A percentile compares a stretch with the other conserved stretches of the same genome.
phyloP scores from a whole-genome alignment of 805 yeast genomes.

The Nakazawaea siamensis region DNA sequence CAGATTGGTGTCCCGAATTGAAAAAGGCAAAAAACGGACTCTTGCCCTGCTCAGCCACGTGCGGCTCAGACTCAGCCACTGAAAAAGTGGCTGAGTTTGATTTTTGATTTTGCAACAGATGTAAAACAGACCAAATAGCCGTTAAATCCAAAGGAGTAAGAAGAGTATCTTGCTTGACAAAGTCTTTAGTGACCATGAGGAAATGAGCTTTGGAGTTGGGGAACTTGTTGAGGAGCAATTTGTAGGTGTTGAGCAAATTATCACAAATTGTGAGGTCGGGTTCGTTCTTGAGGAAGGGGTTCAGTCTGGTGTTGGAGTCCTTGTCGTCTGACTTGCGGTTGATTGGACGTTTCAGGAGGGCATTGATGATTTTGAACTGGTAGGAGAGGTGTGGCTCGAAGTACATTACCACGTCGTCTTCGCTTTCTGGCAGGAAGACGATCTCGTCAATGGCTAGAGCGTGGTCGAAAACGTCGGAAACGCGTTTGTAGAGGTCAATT shows the following conservation, averaged over 20 bases:
- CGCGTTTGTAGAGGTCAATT: not conserved
- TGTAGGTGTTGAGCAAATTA: slow-evolving; percentile 42
- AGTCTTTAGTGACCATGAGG: slow-evolving; percentile 68
- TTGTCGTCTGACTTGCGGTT: slow-evolving; percentile 16
- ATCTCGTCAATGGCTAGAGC: slow-evolving; percentile 4
- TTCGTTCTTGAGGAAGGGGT: slow-evolving; percentile 81
- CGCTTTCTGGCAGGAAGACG: not conserved
- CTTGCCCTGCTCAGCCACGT: too few relatives aligned
- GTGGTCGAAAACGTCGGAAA: slow-evolving; percentile 1
- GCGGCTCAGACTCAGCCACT: too few relatives aligned
- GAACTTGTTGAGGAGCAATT: slow-evolving; percentile 75
- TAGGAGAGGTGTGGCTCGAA: slow-evolving; percentile 10
- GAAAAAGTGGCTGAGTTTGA: too few relatives aligned
- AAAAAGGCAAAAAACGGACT: slow-evolving; percentile 65
- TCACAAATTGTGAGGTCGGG: slow-evolving; percentile 59
- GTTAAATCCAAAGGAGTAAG: slow-evolving; percentile 62
- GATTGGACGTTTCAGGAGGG: slow-evolving; percentile 24
- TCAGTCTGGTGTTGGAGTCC: slow-evolving; percentile 23
- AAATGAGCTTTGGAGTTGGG: slow-evolving; percentile 78
- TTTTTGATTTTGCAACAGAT: slow-evolving; percentile 34
- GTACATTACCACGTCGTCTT: not conserved
- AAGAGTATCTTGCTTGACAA: slow-evolving; percentile 65
- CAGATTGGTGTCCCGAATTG: slow-evolving; percentile 82
- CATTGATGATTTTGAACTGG: slow-evolving; percentile 25
- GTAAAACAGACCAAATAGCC: slow-evolving; percentile 48